Evolutionary conservation across 768 basidiomycete species (phyloP).

Genomic region (Leccinum aurantiacum): DNA sequence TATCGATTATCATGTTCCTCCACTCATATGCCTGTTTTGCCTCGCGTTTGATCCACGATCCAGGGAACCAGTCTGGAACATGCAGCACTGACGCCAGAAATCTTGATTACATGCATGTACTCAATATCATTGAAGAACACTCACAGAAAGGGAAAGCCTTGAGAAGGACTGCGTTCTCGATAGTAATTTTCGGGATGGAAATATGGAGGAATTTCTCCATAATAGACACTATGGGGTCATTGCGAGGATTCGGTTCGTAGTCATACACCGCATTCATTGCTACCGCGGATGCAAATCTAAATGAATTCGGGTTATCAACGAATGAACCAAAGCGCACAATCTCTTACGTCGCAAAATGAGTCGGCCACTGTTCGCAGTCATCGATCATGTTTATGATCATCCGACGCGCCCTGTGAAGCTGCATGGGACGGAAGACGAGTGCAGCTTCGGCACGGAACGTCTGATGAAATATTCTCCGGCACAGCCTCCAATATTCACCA

Average conservation of each 20-base stretch:
- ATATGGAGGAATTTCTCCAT: neutral
- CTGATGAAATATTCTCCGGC: no score
- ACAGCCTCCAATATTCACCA: no score
- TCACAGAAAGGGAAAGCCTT: neutral
- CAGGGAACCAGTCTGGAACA: conserved; percentile 15
- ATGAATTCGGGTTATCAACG: neutral
- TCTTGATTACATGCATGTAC: neutral
- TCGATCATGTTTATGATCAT: no score
- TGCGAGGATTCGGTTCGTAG: no score
- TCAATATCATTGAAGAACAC: neutral
- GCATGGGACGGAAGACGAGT: no score
- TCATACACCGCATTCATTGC: conserved; percentile 14
- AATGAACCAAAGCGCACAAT: no score
- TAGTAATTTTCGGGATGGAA: neutral
- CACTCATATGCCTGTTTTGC: neutral
- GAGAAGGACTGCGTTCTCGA: neutral
- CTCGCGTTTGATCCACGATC: conserved; percentile 6
- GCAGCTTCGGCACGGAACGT: no score
- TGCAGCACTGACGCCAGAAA: conserved; percentile 5
- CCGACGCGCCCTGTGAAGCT: no score
- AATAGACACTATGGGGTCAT: neutral
- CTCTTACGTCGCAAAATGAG: no score
- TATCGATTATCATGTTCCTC: conserved; percentile 2
- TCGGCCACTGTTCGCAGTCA: no score
- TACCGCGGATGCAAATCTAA: conserved; percentile 35